Percentiles rank a stretch among this genome's conserved stretches.
Evolutionary conservation across 2,329 filamentous ascomycete species (phyloP).

Genomic region (Ceratocystis huliohia): DNA sequence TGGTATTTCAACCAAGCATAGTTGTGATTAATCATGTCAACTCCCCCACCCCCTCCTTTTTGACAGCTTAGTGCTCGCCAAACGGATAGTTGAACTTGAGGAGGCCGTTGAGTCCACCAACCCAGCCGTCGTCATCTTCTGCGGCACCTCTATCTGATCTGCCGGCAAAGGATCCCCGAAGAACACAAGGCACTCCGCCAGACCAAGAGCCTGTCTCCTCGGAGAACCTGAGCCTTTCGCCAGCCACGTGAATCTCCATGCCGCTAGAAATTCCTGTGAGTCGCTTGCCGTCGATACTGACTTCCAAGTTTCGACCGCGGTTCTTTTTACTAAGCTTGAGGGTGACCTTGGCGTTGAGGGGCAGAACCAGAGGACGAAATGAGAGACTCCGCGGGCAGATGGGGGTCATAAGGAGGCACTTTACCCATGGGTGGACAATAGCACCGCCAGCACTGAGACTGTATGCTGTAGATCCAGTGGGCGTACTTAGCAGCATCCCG

Average conservation of each 20-base stretch:
- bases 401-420: slow-evolving; percentile 77
- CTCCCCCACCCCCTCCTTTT: background rate
- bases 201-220: slow-evolving; percentile 72
- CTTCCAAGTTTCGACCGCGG: slow-evolving; percentile 60
- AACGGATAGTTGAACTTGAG: slow-evolving; percentile 98
- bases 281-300: slow-evolving; percentile 66
- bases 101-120: slow-evolving; percentile 81
- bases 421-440: slow-evolving; percentile 87
- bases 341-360: slow-evolving; percentile 71
- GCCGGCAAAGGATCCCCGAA: slow-evolving; percentile 45
- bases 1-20: background rate
- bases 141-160: slow-evolving; percentile 24
- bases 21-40: background rate
- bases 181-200: slow-evolving; percentile 84
- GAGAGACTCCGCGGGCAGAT: slow-evolving; percentile 87
- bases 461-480: slow-evolving; percentile 91
- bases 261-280: slow-evolving; percentile 57
- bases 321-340: slow-evolving; percentile 72
- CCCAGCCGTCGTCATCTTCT: slow-evolving; percentile 82
- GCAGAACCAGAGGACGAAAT: slow-evolving; percentile 82
- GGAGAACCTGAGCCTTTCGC: slow-evolving; percentile 65
- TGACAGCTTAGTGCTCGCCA: slow-evolving; percentile 34
- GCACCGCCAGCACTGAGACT: slow-evolving; percentile 83
- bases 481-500: slow-evolving; percentile 86
- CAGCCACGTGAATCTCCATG: slow-evolving; percentile 77